Percentiles rank a stretch among this genome's conserved stretches.
These are phyloP conservation scores for Ogataea dorogensis DNA, from an alignment of 805 yeast genomes.

Conservation along the genomic window DNA sequence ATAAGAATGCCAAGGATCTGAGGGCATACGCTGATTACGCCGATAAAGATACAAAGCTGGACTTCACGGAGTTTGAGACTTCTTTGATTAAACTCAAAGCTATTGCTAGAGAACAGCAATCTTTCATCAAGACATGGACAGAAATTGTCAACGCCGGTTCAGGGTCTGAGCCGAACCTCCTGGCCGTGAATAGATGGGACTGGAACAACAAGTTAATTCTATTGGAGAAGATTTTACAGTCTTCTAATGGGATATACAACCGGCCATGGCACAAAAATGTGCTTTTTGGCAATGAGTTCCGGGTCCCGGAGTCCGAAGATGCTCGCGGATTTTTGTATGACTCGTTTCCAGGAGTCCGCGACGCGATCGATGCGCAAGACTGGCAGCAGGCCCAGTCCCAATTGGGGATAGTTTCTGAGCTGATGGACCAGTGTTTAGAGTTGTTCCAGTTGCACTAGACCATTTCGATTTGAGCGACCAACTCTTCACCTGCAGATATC, in stretches of 20 bases:
- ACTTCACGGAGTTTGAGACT: slow-evolving; percentile 30
- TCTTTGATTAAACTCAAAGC: slow-evolving; percentile 38
- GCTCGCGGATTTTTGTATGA: slow-evolving; percentile 47
- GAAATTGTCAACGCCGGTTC: slow-evolving; percentile 48
- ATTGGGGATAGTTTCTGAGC: slow-evolving; percentile 41
- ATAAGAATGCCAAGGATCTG: slow-evolving; percentile 46
- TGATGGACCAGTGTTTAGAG: slow-evolving; percentile 30
- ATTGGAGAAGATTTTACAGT: slow-evolving; percentile 54
- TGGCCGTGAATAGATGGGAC: slow-evolving; percentile 71
- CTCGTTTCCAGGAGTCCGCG: slow-evolving; percentile 76
- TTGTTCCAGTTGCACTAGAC: slow-evolving; percentile 18
- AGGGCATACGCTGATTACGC: slow-evolving; percentile 34
- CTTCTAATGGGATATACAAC: slow-evolving; percentile 41
- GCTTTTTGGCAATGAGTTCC: slow-evolving; percentile 65
- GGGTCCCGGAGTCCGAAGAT: slow-evolving; percentile 46
- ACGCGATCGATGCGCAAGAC: slow-evolving; percentile 51
- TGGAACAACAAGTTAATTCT: slow-evolving; percentile 70
- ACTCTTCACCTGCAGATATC: slow-evolving; percentile 15
- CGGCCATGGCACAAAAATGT: slow-evolving; percentile 68
- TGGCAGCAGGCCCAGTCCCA: slow-evolving; percentile 55
- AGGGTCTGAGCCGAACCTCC: slow-evolving; percentile 70
- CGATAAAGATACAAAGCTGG: slow-evolving; percentile 15
- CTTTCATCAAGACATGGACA: slow-evolving; percentile 66
- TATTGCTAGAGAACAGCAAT: slow-evolving; percentile 47
- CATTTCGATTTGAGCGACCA: slow-evolving; percentile 8